These are phyloP conservation scores for Fusarium foetens DNA, from an alignment of 2,329 filamentous ascomycete genomes.

Conservation along the genomic window DNA sequence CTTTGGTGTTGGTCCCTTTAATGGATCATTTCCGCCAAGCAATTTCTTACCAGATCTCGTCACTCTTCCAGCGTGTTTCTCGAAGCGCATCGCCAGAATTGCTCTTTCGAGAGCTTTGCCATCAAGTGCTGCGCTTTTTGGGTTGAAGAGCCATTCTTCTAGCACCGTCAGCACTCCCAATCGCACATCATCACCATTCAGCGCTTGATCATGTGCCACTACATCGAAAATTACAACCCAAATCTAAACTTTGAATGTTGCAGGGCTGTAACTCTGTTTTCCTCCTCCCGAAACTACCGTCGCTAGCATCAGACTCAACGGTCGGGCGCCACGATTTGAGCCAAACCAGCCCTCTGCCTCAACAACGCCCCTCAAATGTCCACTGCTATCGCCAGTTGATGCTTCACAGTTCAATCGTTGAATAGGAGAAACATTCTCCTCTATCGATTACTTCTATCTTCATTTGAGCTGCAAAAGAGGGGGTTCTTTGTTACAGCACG, in stretches of 20 bases:
- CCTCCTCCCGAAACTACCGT: not conserved
- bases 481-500: not conserved
- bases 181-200: not conserved
- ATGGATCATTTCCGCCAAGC: conserved; percentile 15
- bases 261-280: not conserved
- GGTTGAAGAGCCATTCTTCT: accelerated
- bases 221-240: not conserved
- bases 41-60: conserved; percentile 1
- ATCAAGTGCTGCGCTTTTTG: not conserved
- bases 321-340: conserved; percentile 1
- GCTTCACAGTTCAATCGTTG: accelerated
- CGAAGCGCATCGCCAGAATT: not conserved
- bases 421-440: not conserved
- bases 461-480: not conserved
- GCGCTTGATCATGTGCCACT: not conserved
- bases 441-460: not conserved
- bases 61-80: conserved; percentile 1
- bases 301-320: not conserved
- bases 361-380: not conserved
- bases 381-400: not conserved
- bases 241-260: not conserved
- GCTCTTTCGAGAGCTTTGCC: too few relatives aligned
- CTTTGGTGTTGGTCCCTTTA: conserved; percentile 5
- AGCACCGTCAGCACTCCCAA: too few relatives aligned
- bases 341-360: not conserved